Base-by-base conservation (phyloP, 352 stramenopile genomes). In the Pythium pectinolyticum region DNA sequence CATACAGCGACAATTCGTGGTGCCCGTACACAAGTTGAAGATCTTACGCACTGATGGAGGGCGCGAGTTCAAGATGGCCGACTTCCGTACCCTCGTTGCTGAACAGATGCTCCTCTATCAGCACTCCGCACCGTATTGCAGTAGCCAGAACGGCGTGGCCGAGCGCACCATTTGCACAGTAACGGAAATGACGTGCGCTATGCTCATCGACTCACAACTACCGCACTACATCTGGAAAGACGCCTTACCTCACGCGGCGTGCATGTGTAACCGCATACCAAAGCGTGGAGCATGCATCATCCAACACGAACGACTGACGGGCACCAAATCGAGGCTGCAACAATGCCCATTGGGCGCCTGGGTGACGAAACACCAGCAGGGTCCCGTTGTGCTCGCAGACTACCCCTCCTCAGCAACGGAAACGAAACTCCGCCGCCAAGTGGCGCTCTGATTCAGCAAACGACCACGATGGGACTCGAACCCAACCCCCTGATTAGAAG, bases 71-170 rank as follows among this genome's bases (percentile, higher is more conserved):
- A 19, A 50, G 25, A 69, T 35, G 7, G 2, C 57, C 1, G 48
- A 37, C 6, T 65, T 69, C 25, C 31, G 60, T 7, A 10, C 47
- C 10, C 20, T 48, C n/a, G 20, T 59, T 5, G 14, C 22, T 11
- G n/a, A n/a, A 3, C 14, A 64, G 25, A 52, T 60, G 3, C 41
- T 72, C 7, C 24, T 19, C 7, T 50, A 72, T 27, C 58, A 72
- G 30, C 20, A 25, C 11, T 57, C 66, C n/a, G n/a, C 41, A 4
- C 41, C 32, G 28, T 45, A 70, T 24, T 40, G 39, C 11, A 54
- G 45, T 35, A 47, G n/a, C 17, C 66, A 72, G 54, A 68, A 72
- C 52, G 60, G 66, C 9, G 53, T 70, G 0, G 52, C 52, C 1
- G 63, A 70, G 24, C 31, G 57, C 10, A 58, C 57, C 31, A 66